These are phyloP conservation scores for Raffaelea arxii DNA, from an alignment of 2,329 filamentous ascomycete genomes.

Conservation along the genomic window DNA sequence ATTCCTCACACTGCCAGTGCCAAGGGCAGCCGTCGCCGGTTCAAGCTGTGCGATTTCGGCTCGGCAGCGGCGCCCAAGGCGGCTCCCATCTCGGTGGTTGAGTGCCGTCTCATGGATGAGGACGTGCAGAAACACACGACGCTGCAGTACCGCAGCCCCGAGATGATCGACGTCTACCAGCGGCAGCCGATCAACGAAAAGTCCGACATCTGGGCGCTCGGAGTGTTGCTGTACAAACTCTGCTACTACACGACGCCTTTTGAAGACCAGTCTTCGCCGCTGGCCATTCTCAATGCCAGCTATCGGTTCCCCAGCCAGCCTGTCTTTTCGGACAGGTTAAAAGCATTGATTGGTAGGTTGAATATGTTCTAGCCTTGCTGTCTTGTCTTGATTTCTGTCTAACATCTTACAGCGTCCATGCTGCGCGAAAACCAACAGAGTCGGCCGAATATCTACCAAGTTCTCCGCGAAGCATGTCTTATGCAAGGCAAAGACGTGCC, in stretches of 20 bases:
- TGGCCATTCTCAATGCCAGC: conserved; percentile 92
- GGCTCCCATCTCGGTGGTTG: conserved; percentile 75
- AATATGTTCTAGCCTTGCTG: not conserved
- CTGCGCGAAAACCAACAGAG: conserved; percentile 68
- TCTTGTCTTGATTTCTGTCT: not conserved
- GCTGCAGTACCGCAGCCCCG: conserved; percentile 91
- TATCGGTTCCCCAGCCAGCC: conserved; percentile 88
- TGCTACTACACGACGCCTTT: conserved; percentile 99
- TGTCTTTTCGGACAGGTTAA: conserved; percentile 78
- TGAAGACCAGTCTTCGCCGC: conserved; percentile 82
- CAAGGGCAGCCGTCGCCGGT: conserved; percentile 48
- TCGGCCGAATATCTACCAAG: conserved; percentile 90
- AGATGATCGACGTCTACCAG: conserved; percentile 97
- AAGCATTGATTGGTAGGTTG: conserved; percentile 73
- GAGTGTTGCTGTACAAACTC: conserved; percentile 91
- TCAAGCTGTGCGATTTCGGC: conserved; percentile 98
- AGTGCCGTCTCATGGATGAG: conserved; percentile 89
- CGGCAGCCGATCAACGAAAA: conserved; percentile 98
- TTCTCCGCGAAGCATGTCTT: conserved; percentile 72
- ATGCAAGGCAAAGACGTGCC: conserved; percentile 85
- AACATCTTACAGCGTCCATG: conserved; percentile 62
- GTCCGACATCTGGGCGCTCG: conserved; percentile 95
- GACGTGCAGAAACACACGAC: conserved; percentile 97
- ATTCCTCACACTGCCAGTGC: conserved; percentile 24
- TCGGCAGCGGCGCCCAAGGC: conserved; percentile 76